Conservation (phyloP, 768 basidiomycete species). For the Amanita phalloides region DNA sequence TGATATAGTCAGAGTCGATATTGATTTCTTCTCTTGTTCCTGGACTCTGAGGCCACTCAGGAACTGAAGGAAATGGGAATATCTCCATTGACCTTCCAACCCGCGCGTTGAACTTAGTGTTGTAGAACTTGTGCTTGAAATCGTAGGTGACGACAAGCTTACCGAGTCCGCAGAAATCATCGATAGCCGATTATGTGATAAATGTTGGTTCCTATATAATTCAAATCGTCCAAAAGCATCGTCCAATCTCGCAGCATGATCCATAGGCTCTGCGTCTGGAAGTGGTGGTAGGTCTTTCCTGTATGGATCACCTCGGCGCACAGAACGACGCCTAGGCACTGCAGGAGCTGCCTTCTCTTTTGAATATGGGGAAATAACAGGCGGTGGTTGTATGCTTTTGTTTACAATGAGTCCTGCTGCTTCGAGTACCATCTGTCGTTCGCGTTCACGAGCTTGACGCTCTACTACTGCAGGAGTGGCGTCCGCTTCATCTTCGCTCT, state of each 20-base stretch:
- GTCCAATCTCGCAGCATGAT: slow-evolving; percentile 42
- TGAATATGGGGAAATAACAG: slow-evolving; percentile 19
- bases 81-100: slow-evolving; percentile 22
- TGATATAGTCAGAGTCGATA: slow-evolving; percentile 46
- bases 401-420: slow-evolving; percentile 81
- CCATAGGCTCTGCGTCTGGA: slow-evolving; percentile 25
- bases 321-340: slow-evolving; percentile 23
- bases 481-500: slow-evolving; percentile 14
- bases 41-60: slow-evolving; percentile 48
- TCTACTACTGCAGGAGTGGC: slow-evolving; percentile 38
- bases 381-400: slow-evolving; percentile 41
- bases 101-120: slow-evolving; percentile 19
- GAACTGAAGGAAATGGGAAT: slow-evolving; percentile 50
- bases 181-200: slow-evolving; percentile 3
- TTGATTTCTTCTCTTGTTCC: slow-evolving; percentile 29
- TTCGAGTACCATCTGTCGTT: slow-evolving; percentile 75
- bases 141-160: slow-evolving; percentile 9
- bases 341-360: slow-evolving; percentile 42
- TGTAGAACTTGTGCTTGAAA: slow-evolving; percentile 3
- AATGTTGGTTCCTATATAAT: slow-evolving; percentile 52
- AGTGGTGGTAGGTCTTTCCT: slow-evolving; percentile 46
- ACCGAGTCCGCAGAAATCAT: slow-evolving; percentile 4
- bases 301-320: slow-evolving; percentile 3
- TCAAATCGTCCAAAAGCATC: slow-evolving; percentile 91
- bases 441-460: slow-evolving; percentile 52